These are phyloP conservation scores for Trametes hirsuta DNA, from an alignment of 1,284 basidiomycete genomes.

Conservation along the genomic window DNA sequence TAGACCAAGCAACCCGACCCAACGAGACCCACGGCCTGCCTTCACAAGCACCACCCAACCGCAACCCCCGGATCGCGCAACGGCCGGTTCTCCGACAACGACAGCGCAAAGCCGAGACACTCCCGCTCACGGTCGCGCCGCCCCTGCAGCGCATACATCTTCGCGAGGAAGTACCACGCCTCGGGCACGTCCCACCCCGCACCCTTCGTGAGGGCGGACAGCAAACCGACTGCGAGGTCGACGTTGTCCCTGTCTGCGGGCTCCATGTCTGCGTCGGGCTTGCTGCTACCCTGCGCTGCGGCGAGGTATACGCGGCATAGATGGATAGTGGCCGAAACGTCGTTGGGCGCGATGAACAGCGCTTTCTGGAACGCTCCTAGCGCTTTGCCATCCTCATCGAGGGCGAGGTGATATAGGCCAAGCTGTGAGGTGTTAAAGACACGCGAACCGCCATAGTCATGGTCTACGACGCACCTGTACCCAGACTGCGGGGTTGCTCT, in stretches of 20 bases:
- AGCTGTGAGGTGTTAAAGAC: constrained; percentile 49
- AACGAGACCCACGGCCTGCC: background rate
- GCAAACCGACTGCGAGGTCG: constrained; percentile 75
- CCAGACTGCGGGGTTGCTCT: constrained; percentile 90
- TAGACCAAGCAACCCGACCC: constrained; percentile 1
- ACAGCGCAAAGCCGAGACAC: constrained; percentile 74
- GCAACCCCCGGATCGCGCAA: constrained; percentile 66
- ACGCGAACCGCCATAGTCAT: background rate
- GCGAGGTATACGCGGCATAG: constrained; percentile 76
- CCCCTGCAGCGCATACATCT: constrained; percentile 76
- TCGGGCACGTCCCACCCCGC: constrained; percentile 88
- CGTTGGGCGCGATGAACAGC: constrained; percentile 76
- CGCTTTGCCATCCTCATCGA: constrained; percentile 62
- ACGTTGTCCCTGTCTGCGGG: constrained; percentile 51
- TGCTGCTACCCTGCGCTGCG: constrained; percentile 28
- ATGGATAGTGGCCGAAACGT: constrained; percentile 77
- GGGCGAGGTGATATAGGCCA: constrained; percentile 72
- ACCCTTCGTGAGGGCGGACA: constrained; percentile 63
- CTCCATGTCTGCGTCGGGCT: constrained; percentile 23
- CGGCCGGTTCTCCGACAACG: constrained; percentile 69
- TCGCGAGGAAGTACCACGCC: constrained; percentile 89
- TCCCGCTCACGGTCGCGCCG: constrained; percentile 74
- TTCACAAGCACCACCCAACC: constrained; percentile 71
- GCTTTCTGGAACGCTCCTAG: constrained; percentile 83
- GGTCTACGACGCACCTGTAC: constrained; percentile 68